phyloP scores from a whole-genome alignment of 2,329 filamentous ascomycete genomes.

The Akanthomyces dipterigenus region DNA sequence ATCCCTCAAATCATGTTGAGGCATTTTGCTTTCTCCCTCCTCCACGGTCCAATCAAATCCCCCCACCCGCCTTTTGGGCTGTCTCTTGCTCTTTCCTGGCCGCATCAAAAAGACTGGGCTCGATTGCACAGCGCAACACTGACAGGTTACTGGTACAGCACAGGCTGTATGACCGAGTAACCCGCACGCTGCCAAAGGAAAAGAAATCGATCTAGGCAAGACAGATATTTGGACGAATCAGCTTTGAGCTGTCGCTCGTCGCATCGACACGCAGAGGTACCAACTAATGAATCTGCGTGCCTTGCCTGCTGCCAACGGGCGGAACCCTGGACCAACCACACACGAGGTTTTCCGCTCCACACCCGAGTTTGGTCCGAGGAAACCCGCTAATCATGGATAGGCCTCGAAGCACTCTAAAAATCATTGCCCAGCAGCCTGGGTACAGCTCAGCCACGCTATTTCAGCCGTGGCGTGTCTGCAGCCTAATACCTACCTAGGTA shows the following conservation, averaged over 20 bases:
- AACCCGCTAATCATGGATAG: neutral
- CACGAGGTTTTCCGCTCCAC: neutral
- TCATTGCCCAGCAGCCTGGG: too few species aligned
- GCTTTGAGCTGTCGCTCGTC: neutral
- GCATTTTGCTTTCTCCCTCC: conserved; percentile 32
- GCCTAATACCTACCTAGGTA: too few species aligned
- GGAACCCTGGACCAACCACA: conserved; percentile 4
- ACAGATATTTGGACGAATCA: neutral
- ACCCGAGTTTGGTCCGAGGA: neutral
- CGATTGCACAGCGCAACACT: neutral
- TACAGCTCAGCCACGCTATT: too few species aligned
- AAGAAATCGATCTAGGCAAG: neutral
- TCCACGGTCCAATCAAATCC: conserved; percentile 43
- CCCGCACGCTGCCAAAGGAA: neutral
- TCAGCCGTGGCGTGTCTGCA: neutral
- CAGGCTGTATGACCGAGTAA: neutral
- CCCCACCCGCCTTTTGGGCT: conserved; percentile 11
- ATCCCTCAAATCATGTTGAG: conserved; percentile 47
- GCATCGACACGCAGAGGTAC: neutral
- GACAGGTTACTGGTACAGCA: neutral
- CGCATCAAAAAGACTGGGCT: neutral
- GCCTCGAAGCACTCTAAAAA: too few species aligned
- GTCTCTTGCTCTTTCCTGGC: conserved; percentile 16
- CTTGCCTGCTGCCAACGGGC: conserved; percentile 4
- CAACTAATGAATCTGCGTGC: neutral